Percentiles rank a stretch among this genome's conserved stretches.
Evolutionary conservation across 176 grass and related monocot species (phyloP).

Genomic region (Alopecurus myosuroides): DNA sequence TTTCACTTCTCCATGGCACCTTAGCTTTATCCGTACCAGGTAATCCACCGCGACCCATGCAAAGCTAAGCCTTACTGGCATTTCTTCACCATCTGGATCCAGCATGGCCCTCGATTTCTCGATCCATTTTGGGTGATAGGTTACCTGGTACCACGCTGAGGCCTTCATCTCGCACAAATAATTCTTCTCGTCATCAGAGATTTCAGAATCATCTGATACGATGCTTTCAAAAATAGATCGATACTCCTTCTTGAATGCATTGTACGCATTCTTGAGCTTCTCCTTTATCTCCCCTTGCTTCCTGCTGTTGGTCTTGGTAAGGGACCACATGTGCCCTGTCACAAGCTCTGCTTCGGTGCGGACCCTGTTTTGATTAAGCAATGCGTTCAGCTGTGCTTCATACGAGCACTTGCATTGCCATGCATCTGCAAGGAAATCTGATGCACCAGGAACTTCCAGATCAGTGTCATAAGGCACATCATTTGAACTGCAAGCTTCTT

Average conservation of each 20-base stretch:
- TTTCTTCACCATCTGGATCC: conserved; percentile 29
- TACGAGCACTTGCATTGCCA: conserved; percentile 61
- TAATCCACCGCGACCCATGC: conserved; percentile 82
- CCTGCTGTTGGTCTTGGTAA: conserved; percentile 60
- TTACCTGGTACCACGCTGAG: conserved; percentile 92
- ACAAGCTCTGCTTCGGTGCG: conserved; percentile 78
- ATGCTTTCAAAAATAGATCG: conserved; percentile 47
- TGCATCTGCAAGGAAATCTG: conserved; percentile 52
- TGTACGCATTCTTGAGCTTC: conserved; percentile 69
- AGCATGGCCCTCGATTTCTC: conserved; percentile 40
- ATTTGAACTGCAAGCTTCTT: conserved; percentile 32
- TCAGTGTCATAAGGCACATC: conserved; percentile 70
- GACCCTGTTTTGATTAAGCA: conserved; percentile 64
- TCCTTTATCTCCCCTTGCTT: conserved; percentile 79
- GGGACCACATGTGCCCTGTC: conserved; percentile 71
- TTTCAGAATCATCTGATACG: conserved; percentile 21
- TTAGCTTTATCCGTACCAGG: conserved; percentile 65
- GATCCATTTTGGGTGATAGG: conserved; percentile 71
- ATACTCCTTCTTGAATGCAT: conserved; percentile 53
- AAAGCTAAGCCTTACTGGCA: conserved; percentile 60
- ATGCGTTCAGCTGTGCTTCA: conserved; percentile 49
- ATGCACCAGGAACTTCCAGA: conserved; percentile 66
- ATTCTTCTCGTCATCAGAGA: conserved; percentile 51
- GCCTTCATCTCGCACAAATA: conserved; percentile 56
- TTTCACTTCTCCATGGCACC: conserved; percentile 18